phyloP scores from a whole-genome alignment of 2,329 filamentous ascomycete species.

The Cercospora sp. region DNA sequence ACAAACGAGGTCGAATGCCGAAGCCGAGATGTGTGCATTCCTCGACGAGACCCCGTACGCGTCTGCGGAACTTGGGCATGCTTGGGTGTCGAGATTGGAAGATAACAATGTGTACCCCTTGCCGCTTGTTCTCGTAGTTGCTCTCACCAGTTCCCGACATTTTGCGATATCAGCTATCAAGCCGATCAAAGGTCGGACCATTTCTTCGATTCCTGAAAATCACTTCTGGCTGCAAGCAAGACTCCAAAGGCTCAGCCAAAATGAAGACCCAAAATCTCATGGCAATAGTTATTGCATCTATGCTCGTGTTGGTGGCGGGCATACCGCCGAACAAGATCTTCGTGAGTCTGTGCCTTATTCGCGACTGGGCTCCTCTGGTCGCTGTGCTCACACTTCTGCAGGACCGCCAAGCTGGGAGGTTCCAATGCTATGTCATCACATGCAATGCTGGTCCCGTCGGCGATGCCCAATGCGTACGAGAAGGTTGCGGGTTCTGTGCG shows the following conservation, averaged over 20 bases:
- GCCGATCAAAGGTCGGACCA: background rate
- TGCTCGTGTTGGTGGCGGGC: background rate
- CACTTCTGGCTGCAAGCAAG: background rate
- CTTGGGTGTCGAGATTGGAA: background rate
- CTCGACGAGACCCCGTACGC: background rate
- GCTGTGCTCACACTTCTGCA: background rate
- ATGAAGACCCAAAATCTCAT: background rate
- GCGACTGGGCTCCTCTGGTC: too few relatives aligned
- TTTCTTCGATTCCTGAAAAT: background rate
- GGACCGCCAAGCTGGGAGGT: constrained; percentile 2
- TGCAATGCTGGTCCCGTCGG: background rate
- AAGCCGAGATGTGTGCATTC: background rate
- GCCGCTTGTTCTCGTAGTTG: background rate
- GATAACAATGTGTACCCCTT: background rate
- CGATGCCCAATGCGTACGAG: constrained; percentile 1
- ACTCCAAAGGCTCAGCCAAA: background rate
- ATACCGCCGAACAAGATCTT: background rate
- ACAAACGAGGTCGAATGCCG: background rate
- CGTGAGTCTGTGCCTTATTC: background rate
- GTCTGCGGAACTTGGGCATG: background rate
- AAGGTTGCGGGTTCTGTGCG: background rate
- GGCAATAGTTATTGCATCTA: background rate
- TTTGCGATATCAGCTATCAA: background rate
- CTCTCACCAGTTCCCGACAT: background rate
- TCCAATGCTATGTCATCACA: constrained; percentile 8